These are phyloP conservation scores for Pinus taeda DNA, from an alignment of 75 land plant genomes.

Conservation along the genomic window DNA sequence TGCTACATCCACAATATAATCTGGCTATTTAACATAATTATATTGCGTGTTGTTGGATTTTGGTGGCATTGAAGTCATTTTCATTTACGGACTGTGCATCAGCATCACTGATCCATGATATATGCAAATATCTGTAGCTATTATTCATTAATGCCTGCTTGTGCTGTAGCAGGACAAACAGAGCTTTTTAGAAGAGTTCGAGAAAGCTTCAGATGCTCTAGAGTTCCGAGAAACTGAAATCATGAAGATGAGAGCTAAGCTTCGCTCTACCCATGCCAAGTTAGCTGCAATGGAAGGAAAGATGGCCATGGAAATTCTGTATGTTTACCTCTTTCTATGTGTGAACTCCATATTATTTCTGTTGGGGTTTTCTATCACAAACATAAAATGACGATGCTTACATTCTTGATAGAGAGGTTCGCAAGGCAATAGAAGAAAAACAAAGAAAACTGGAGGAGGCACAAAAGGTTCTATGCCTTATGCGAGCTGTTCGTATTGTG, in stretches of 20 bases:
- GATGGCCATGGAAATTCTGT: conserved; percentile 61
- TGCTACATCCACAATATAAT: no score
- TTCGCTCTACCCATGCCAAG: conserved; percentile 63
- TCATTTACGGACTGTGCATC: no score
- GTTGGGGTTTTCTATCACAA: background rate
- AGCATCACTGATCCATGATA: background rate
- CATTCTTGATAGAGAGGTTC: conserved; percentile 49
- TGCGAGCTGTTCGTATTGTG: conserved; percentile 58
- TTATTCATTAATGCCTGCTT: background rate
- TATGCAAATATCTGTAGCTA: background rate
- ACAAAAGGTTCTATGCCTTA: conserved; percentile 37
- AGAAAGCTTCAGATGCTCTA: conserved; percentile 63
- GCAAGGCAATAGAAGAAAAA: conserved; percentile 48
- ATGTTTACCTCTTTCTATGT: conserved; percentile 9
- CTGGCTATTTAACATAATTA: background rate
- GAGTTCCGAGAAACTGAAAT: conserved; percentile 77
- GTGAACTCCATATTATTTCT: background rate
- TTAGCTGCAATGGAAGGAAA: conserved; percentile 66
- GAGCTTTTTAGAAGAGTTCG: conserved; percentile 32
- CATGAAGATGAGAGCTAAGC: conserved; percentile 40
- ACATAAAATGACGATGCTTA: background rate
- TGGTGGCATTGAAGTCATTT: background rate
- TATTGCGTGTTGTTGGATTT: background rate
- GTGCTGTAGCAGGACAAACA: conserved; percentile 15
- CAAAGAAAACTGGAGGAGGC: conserved; percentile 49